phyloP scores from a whole-genome alignment of 1,139 yeast genomes.

The Keqinozyma sinolaborantium region DNA sequence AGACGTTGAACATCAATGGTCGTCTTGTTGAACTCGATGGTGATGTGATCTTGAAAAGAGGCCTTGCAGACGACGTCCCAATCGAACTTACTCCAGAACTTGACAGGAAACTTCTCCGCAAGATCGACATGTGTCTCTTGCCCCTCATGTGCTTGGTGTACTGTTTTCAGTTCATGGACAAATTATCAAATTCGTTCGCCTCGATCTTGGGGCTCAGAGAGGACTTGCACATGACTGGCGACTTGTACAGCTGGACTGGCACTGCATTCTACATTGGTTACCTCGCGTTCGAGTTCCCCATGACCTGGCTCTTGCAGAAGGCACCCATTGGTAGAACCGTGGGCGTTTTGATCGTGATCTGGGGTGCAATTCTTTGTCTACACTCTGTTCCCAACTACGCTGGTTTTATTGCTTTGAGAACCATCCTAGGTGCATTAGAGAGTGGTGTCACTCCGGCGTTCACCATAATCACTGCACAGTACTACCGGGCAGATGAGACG shows the following conservation, averaged over 20 bases:
- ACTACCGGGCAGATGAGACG: constrained; percentile 21
- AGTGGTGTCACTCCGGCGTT: constrained; percentile 54
- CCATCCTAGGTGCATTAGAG: constrained; percentile 52
- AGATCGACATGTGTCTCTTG: constrained; percentile 51
- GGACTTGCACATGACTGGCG: constrained; percentile 47
- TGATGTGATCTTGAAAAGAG: constrained; percentile 31
- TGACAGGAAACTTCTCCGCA: constrained; percentile 24
- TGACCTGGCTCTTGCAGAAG: constrained; percentile 35
- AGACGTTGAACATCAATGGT: neutral
- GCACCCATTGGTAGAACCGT: constrained; percentile 28
- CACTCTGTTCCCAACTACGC: constrained; percentile 26
- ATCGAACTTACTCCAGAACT: constrained; percentile 14
- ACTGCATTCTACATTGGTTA: constrained; percentile 55
- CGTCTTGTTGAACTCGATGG: constrained; percentile 14
- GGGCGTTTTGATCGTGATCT: constrained; percentile 19
- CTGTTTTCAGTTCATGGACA: constrained; percentile 65
- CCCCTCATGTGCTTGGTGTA: constrained; percentile 56
- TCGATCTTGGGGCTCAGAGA: constrained; percentile 55
- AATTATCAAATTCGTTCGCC: constrained; percentile 54
- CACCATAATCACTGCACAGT: constrained; percentile 43
- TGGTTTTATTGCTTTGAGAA: constrained; percentile 29
- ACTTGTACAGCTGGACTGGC: constrained; percentile 55
- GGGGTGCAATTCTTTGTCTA: constrained; percentile 27
- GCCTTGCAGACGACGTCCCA: constrained; percentile 15
- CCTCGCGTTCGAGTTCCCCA: constrained; percentile 44